Percentiles rank a stretch among this genome's conserved stretches.
Evolutionary conservation across 2,329 filamentous ascomycete species (phyloP).

Genomic region (Xylaria sp.): DNA sequence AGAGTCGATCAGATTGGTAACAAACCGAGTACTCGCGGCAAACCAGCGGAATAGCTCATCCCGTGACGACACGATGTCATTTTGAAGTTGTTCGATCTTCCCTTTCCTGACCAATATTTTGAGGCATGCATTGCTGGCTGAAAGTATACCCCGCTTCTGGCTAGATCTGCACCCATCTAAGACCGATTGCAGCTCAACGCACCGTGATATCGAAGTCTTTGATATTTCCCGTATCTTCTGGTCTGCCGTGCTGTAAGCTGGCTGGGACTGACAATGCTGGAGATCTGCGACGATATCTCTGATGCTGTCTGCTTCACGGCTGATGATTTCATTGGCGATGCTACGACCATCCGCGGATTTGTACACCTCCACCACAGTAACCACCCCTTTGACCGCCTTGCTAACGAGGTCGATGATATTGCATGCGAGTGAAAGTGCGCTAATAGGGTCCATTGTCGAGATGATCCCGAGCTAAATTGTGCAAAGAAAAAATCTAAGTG

Average conservation of each 20-base stretch:
- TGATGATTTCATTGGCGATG: neutral
- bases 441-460: slow-evolving; percentile 1
- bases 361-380: neutral
- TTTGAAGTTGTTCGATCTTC: slow-evolving; percentile 9
- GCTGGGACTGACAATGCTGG: neutral
- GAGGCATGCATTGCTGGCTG: neutral
- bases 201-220: neutral
- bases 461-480: no score
- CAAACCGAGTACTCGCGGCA: neutral
- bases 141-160: neutral
- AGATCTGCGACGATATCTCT: slow-evolving; percentile 5
- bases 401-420: slow-evolving; percentile 18
- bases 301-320: slow-evolving; percentile 1
- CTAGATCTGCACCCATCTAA: neutral
- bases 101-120: neutral
- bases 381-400: neutral
- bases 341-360: slow-evolving; percentile 3
- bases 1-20: neutral
- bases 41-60: slow-evolving; percentile 7
- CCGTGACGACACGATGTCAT: neutral
- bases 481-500: no score
- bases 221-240: slow-evolving; percentile 8
- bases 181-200: slow-evolving; percentile 1
- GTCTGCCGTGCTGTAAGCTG: neutral
- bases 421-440: slow-evolving; percentile 1